Evolutionary conservation across 2,329 filamentous ascomycete genomes (phyloP).

Genomic region (Mollisiaceae sp.): DNA sequence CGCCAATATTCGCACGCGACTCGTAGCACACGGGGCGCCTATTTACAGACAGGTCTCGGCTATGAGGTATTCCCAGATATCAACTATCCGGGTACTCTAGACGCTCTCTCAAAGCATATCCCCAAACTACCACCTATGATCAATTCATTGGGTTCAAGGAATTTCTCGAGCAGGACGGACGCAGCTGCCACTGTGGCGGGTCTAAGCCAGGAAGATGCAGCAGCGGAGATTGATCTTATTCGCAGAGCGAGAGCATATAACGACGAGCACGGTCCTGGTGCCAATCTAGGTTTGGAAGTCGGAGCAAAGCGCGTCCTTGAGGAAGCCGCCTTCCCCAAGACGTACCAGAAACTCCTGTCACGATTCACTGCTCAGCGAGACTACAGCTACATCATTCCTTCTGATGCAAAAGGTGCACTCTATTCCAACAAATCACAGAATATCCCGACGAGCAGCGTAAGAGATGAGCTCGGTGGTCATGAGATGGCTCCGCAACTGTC

Average conservation of each 20-base stretch:
- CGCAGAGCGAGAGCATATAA: slow-evolving; percentile 38
- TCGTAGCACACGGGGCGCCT: slow-evolving; percentile 62
- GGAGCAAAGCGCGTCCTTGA: slow-evolving; percentile 36
- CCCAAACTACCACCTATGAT: slow-evolving; percentile 41
- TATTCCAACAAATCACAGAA: background rate
- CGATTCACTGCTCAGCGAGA: background rate
- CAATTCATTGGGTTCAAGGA: slow-evolving; percentile 6
- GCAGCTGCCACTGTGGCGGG: slow-evolving; percentile 24
- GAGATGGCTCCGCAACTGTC: slow-evolving; percentile 29
- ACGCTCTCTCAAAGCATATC: slow-evolving; percentile 38
- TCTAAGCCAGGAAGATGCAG: slow-evolving; percentile 35
- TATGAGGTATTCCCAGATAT: slow-evolving; percentile 65
- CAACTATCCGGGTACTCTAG: slow-evolving; percentile 61
- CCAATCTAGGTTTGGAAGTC: slow-evolving; percentile 41
- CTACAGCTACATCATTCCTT: slow-evolving; percentile 11
- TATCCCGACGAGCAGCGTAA: slow-evolving; percentile 23
- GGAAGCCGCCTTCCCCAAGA: slow-evolving; percentile 30
- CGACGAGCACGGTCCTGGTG: slow-evolving; percentile 38
- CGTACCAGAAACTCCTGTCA: slow-evolving; percentile 26
- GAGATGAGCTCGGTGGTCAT: slow-evolving; percentile 27
- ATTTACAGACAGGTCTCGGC: slow-evolving; percentile 55
- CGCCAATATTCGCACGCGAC: slow-evolving; percentile 68
- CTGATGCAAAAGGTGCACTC: background rate
- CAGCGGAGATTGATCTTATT: slow-evolving; percentile 41
- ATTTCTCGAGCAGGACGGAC: slow-evolving; percentile 21